Conservation (phyloP, 257 asterid genomes). For the Ilex asprella region DNA sequence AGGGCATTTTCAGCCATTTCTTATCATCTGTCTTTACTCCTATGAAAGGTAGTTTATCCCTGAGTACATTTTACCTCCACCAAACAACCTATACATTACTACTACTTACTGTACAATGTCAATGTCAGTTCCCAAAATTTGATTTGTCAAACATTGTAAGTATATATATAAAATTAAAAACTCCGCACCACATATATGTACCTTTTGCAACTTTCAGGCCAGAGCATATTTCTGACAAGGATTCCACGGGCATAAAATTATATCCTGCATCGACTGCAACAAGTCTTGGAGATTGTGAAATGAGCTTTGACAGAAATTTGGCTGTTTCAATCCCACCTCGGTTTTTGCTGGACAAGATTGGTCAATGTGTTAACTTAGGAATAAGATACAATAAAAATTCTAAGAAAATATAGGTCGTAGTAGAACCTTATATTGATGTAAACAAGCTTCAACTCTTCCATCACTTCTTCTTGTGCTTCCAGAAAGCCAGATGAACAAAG, state of each 20-base stretch:
- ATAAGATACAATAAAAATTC: not conserved
- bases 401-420: conserved; percentile 1
- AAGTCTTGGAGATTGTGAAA: conserved; percentile 42
- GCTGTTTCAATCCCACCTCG: conserved; percentile 81
- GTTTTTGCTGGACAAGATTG: conserved; percentile 53
- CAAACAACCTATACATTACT: not conserved
- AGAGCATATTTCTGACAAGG: conserved; percentile 45
- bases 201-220: conserved; percentile 59
- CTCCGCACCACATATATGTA: conserved; percentile 11
- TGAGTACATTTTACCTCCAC: not conserved
- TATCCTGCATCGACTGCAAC: conserved; percentile 57
- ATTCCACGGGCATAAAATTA: conserved; percentile 70
- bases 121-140: too few relatives aligned
- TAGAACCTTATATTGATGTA: conserved; percentile 70
- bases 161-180: not conserved
- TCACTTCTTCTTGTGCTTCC: conserved; percentile 40
- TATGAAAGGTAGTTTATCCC: not conserved
- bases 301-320: conserved; percentile 51
- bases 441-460: conserved; percentile 37
- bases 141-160: not conserved
- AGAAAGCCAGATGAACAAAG: conserved; percentile 66
- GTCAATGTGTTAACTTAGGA: conserved; percentile 13
- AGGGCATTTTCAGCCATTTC: not conserved
- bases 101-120: too few relatives aligned
- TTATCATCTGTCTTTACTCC: not conserved